Conservation (phyloP, 2,329 filamentous ascomycete genomes). For the Botrytis fabae region DNA sequence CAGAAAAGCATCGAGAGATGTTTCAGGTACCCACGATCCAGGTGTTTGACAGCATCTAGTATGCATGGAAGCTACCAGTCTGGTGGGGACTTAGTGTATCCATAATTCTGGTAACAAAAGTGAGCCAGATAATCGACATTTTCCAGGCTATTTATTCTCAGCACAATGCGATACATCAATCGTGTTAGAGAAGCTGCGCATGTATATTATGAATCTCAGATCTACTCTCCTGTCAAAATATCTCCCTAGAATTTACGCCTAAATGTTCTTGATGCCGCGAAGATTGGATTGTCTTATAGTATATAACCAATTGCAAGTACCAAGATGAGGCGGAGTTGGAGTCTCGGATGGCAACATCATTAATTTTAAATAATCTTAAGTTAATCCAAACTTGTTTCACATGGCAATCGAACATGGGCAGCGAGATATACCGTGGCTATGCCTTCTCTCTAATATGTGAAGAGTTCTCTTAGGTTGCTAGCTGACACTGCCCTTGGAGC, state of each 20-base stretch:
- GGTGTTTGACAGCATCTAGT: not conserved
- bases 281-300: conserved; percentile 50
- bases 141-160: conserved; percentile 27
- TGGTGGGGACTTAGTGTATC: conserved; percentile 37
- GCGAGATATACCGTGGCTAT: not conserved
- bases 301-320: conserved; percentile 53
- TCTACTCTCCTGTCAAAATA: not conserved
- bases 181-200: conserved; percentile 35
- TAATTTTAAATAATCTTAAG: conserved; percentile 27
- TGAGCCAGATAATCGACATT: conserved; percentile 44
- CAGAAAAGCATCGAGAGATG: not conserved
- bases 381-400: not conserved
- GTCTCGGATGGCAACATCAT: conserved; percentile 31
- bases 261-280: conserved; percentile 45
- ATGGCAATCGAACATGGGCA: not conserved
- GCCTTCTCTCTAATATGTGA: not conserved
- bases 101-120: conserved; percentile 46
- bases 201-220: not conserved
- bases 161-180: conserved; percentile 35
- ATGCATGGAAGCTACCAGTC: not conserved
- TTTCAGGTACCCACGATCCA: not conserved
- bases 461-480: not conserved
- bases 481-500: not conserved
- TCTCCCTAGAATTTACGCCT: conserved; percentile 35
- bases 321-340: conserved; percentile 57